phyloP scores from a whole-genome alignment of 1,284 basidiomycete genomes.

The Cutaneotrichosporon dermatis region DNA sequence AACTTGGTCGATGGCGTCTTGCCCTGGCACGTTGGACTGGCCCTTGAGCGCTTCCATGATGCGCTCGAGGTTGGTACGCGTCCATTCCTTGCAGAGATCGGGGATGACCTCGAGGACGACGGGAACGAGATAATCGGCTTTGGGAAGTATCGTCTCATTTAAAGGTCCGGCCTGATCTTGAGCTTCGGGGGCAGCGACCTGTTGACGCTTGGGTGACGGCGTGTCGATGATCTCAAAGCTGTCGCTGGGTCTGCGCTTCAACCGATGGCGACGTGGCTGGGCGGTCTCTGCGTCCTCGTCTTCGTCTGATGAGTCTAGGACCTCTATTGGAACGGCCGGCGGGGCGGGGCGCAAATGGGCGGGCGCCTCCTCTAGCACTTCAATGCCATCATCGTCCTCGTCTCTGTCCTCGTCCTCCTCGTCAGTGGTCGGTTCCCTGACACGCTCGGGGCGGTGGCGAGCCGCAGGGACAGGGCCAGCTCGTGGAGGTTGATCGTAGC shows the following conservation, averaged over 20 bases:
- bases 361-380: slow-evolving; percentile 21
- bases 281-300: background rate
- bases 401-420: background rate
- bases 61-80: slow-evolving; percentile 6
- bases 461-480: no score
- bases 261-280: no score
- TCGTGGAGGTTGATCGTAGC: no score
- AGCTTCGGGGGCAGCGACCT: background rate
- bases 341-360: slow-evolving; percentile 14
- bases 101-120: slow-evolving; percentile 40
- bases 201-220: background rate
- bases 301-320: slow-evolving; percentile 22
- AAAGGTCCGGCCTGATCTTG: slow-evolving; percentile 6
- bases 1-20: slow-evolving; percentile 16
- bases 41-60: slow-evolving; percentile 10
- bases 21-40: slow-evolving; percentile 12
- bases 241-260: no score
- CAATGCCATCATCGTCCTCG: slow-evolving; percentile 13
- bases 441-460: no score
- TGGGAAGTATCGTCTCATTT: background rate
- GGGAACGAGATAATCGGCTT: slow-evolving; percentile 25
- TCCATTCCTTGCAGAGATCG: slow-evolving; percentile 33
- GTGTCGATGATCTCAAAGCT: background rate
- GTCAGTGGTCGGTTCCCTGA: background rate
- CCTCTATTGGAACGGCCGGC: slow-evolving; percentile 21